Percentiles rank a stretch among this genome's conserved stretches.
Evolutionary conservation across 139 green algal species (phyloP).

Genomic region (Asterochloris erici): DNA sequence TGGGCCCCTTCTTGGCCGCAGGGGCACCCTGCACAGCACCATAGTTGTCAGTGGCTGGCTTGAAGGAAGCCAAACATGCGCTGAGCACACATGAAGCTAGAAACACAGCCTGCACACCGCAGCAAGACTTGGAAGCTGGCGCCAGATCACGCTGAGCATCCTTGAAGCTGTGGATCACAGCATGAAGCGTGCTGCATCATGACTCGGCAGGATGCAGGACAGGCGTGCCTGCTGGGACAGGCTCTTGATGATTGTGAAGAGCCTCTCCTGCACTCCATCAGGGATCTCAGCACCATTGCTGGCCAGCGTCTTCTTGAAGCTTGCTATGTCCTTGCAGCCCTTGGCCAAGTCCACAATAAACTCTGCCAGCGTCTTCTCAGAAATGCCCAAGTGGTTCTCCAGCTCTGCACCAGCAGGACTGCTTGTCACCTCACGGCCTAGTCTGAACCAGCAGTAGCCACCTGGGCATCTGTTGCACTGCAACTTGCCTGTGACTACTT

Average conservation of each 20-base stretch:
- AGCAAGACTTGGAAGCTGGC: too few species aligned
- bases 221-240: conserved; percentile 26
- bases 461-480: neutral
- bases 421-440: neutral
- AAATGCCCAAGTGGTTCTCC: conserved; percentile 91
- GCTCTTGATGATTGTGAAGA: conserved; percentile 85
- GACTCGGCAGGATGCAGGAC: neutral
- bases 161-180: neutral
- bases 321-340: conserved; percentile 42
- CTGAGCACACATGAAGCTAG: too few species aligned
- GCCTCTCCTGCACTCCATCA: conserved; percentile 73
- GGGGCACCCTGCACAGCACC: neutral
- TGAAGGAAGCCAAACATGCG: too few species aligned
- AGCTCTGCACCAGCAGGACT: conserved; percentile 65
- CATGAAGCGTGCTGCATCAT: neutral
- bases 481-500: conserved; percentile 73
- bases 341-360: conserved; percentile 90
- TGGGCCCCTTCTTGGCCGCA: conserved; percentile 28
- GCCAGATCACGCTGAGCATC: too few species aligned
- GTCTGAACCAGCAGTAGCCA: neutral
- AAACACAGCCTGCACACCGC: too few species aligned
- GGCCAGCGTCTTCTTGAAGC: conserved; percentile 61
- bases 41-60: too few species aligned
- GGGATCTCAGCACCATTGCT: conserved; percentile 78
- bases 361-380: conserved; percentile 93